Base-by-base conservation (phyloP, 192 early-diverging fungal species). In the Chytriomyces hyalinus region DNA sequence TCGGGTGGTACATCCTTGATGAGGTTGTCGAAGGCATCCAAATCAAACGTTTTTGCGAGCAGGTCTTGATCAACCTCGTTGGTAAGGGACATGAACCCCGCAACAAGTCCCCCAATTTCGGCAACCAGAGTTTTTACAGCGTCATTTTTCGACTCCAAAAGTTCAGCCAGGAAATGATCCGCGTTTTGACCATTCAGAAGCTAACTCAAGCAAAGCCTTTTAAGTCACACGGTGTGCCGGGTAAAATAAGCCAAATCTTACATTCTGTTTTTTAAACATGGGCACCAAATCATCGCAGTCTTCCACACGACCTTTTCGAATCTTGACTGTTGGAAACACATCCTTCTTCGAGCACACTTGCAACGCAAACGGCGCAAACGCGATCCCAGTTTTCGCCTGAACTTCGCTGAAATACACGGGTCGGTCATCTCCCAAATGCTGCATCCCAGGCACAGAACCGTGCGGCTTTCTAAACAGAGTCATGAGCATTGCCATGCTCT, bases 211-310 rank as follows among this genome's bases (percentile, higher is more conserved):
- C 69, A 51, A 28, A 28, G 22, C 44, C 28, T 20, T n/a, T 5
- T 57, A 10, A 67, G 36, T 15, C 50, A 53, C 15, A n/a, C 15
- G 13, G 15, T 24, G 57, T 26, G 17, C 9, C 11, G 22, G 57
- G 28, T 3, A 71, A 17, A 51, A 50, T 1, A 8, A 8, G 46
- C 15, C 3, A 22, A 50, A 36, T 36, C 79, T 28, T 67, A 86
- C 83, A 45, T 84, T 83, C 61, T 88, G 84, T 45, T 78, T 65
- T 62, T 73, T 73, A 57, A 88, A 84, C 81, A 90, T 84, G 6
- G 88, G 88, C 5, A 83, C 79, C 17, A 90, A 66, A 77, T 90
- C 88, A 76, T 90, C 88, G 65, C 84, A 87, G 75, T 90, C 88
- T 69, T 88, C 88, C 5, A 90, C 84, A 44, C 81, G 67, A 9